Base-by-base conservation (phyloP, 2,329 filamentous ascomycete genomes). In the Xylariaceae sp. region DNA sequence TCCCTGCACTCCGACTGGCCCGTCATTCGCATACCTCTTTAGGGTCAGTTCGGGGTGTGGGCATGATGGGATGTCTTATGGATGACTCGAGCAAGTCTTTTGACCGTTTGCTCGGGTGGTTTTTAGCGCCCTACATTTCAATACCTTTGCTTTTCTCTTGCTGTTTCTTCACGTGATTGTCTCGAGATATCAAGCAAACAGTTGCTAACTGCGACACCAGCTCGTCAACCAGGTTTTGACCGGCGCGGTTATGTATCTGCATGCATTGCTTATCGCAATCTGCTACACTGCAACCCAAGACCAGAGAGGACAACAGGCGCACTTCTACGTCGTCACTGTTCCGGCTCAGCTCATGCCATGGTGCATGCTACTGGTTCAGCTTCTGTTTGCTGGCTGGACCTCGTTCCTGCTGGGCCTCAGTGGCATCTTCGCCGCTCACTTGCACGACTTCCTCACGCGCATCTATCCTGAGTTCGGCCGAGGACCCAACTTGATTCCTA, bases 391-490 rank as follows among this genome's bases (percentile, higher is more conserved):
- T 4, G 87, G 87, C 9, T 79, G 80, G 42, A 66, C 73, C 2
- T 75, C 75, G 15, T 81, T 89, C 9, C 71, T 89, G 58, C 69
- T 86, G 3, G 86, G 95, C 70, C 73, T 85, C 3, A 89, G 84
- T 39, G 94, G 94, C n/a, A 80, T 99, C 9, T 65, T 96, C 49
- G 90, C 92, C 10, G 92, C 92, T 3, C 94, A 99, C 73, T 70
- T 94, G 17, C 96, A 91, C 74, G 90, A 97, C 72, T 99, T 97
- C 71, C 74, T 97, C 53, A 91, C 89, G 1, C 84, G 90, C 53
- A 81, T 97, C 48, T 97, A 92, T 80, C 94, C 94, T 4, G 85
- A 89, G 57, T 94, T 94, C 71, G 93, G 92, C 37, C 89, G 90
- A 58, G 94, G 94, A 0, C 80, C 78, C 55, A 96, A 92, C 70